A percentile compares a stretch with the other conserved stretches of the same genome.
Conservation (phyloP, 352 stramenopile species). For the Pythium utonaiense region DNA sequence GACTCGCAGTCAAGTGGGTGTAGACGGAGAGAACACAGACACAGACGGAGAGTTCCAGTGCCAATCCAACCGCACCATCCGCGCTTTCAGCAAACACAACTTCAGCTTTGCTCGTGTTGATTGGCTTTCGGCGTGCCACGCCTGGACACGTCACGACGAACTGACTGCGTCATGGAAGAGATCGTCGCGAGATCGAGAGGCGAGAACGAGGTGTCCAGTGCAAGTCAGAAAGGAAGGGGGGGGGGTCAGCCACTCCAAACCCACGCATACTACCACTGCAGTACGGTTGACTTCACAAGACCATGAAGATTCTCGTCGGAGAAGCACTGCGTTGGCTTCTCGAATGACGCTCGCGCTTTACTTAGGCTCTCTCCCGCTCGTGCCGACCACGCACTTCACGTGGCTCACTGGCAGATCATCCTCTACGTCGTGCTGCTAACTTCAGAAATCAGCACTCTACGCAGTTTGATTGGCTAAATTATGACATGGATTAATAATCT, state of each 20-base stretch:
- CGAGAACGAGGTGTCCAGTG: no score
- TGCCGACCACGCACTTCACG: no score
- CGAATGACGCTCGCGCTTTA: background rate
- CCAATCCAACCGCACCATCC: background rate
- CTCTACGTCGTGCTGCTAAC: background rate
- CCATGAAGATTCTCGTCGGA: background rate
- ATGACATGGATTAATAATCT: background rate
- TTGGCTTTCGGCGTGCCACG: background rate
- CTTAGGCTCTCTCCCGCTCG: background rate
- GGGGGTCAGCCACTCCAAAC: no score
- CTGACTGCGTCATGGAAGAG: background rate
- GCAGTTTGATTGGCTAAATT: background rate
- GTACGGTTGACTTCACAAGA: no score
- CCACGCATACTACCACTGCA: no score
- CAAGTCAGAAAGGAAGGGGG: no score
- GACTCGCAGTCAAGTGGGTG: background rate
- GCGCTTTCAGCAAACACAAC: background rate
- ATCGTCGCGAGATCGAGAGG: background rate
- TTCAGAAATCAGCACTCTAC: background rate
- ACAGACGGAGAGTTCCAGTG: background rate
- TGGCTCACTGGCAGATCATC: no score
- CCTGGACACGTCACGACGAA: no score
- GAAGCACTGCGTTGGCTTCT: background rate
- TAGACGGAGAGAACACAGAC: background rate
- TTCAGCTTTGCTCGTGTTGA: background rate